phyloP scores from a whole-genome alignment of 768 basidiomycete species.

The Tremella fuciformis region DNA sequence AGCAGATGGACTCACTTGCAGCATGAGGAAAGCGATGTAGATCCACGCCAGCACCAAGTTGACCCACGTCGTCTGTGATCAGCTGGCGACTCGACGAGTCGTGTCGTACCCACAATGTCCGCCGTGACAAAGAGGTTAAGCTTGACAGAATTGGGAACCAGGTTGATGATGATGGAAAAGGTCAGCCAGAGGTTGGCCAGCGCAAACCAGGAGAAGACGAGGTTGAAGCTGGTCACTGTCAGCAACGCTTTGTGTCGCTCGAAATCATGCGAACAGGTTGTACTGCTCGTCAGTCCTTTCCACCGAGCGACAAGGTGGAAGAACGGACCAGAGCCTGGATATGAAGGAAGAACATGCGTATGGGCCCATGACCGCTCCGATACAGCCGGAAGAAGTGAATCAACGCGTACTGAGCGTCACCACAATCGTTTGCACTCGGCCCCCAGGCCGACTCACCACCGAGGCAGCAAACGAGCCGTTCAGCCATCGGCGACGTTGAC shows the following conservation, averaged over 20 bases:
- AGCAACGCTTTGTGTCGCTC: conserved; percentile 5
- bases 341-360: conserved; percentile 94
- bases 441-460: conserved; percentile 58
- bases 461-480: conserved; percentile 95
- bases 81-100: background rate
- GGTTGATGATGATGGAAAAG: conserved; percentile 91
- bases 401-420: conserved; percentile 56
- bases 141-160: conserved; percentile 57
- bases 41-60: conserved; percentile 80
- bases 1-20: conserved; percentile 58
- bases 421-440: background rate
- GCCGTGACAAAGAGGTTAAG: conserved; percentile 69
- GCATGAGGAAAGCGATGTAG: conserved; percentile 75
- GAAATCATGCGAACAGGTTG: conserved; percentile 17
- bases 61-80: conserved; percentile 69
- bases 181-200: conserved; percentile 90
- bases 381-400: conserved; percentile 90
- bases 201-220: conserved; percentile 91
- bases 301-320: background rate
- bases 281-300: conserved; percentile 20
- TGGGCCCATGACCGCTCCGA: conserved; percentile 75
- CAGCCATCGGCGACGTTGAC: conserved; percentile 92
- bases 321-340: conserved; percentile 76
- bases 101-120: conserved; percentile 60
- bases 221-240: conserved; percentile 61